Percentiles rank a stretch among this genome's conserved stretches.
Conservation (phyloP, 2,329 filamentous ascomycete genomes). For the Aspergillus terreus region DNA sequence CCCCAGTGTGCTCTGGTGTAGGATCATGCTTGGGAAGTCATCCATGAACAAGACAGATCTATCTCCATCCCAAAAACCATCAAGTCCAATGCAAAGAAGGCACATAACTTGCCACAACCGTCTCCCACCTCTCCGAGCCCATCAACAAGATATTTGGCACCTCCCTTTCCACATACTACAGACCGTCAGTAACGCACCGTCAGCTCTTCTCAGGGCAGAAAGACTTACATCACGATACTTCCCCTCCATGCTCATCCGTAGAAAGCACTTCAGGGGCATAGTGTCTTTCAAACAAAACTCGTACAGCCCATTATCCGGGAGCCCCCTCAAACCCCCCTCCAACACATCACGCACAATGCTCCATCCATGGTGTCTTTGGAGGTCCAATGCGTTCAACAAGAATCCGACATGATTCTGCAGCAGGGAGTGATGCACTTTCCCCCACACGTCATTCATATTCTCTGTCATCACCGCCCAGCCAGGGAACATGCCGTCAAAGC, state of each 20-base stretch:
- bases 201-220: neutral
- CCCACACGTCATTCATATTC: slow-evolving; percentile 11
- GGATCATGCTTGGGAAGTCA: too few relatives aligned
- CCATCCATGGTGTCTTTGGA: slow-evolving; percentile 16
- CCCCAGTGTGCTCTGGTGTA: too few relatives aligned
- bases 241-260: slow-evolving; percentile 17
- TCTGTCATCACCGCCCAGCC: slow-evolving; percentile 8
- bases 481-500: slow-evolving; percentile 7
- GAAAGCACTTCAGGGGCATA: slow-evolving; percentile 19
- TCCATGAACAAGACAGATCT: too few relatives aligned
- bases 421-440: slow-evolving; percentile 16
- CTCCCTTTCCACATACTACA: slow-evolving; percentile 2
- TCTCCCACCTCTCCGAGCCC: neutral
- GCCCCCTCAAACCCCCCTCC: neutral
- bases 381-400: slow-evolving; percentile 7
- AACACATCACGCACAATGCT: slow-evolving; percentile 9
- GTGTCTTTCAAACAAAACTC: slow-evolving; percentile 15
- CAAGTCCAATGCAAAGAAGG: neutral
- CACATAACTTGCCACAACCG: neutral
- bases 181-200: neutral
- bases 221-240: slow-evolving; percentile 17
- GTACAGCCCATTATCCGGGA: slow-evolving; percentile 2
- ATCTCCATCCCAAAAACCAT: neutral
- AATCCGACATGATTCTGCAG: slow-evolving; percentile 16
- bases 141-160: slow-evolving; percentile 38